Percentiles rank a stretch among this genome's conserved stretches.
Conservation (phyloP, 2,329 filamentous ascomycete species). For the Penicillium sp. region DNA sequence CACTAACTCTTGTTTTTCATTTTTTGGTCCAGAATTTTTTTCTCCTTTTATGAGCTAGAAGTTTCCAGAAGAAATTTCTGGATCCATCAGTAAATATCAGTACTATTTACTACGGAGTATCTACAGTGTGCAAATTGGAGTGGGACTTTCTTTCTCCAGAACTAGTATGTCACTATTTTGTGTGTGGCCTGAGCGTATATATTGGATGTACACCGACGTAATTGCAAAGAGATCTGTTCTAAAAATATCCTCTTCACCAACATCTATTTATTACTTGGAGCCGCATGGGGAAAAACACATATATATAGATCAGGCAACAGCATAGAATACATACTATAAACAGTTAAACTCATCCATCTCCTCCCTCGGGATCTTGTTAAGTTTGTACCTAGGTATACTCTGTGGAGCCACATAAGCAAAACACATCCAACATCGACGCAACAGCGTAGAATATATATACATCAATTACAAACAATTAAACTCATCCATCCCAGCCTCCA, state of each 20-base stretch:
- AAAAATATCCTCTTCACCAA: constrained; percentile 1
- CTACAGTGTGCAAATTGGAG: not conserved
- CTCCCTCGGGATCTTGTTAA: too few species aligned
- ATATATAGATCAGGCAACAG: not conserved
- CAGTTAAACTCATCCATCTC: too few species aligned
- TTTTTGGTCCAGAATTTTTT: not conserved
- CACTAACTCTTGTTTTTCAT: not conserved
- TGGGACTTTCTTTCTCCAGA: not conserved
- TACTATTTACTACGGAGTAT: too few species aligned
- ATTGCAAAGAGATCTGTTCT: not conserved
- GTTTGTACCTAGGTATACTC: too few species aligned
- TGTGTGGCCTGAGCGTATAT: constrained; percentile 6
- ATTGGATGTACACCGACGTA: not conserved
- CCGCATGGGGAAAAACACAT: not conserved
- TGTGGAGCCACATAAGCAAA: not conserved
- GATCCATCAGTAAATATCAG: not conserved
- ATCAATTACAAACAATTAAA: constrained; percentile 11
- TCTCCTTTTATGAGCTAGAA: constrained; percentile 1
- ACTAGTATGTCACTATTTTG: not conserved
- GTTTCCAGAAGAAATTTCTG: constrained; percentile 1
- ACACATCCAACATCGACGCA: not conserved
- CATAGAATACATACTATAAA: not conserved
- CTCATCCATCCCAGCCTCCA: constrained; percentile 20
- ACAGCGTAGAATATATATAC: not conserved
- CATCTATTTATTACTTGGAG: not conserved